Evolutionary conservation across 1,284 basidiomycete species (phyloP).

Genomic region (Porodaedalea pini): DNA sequence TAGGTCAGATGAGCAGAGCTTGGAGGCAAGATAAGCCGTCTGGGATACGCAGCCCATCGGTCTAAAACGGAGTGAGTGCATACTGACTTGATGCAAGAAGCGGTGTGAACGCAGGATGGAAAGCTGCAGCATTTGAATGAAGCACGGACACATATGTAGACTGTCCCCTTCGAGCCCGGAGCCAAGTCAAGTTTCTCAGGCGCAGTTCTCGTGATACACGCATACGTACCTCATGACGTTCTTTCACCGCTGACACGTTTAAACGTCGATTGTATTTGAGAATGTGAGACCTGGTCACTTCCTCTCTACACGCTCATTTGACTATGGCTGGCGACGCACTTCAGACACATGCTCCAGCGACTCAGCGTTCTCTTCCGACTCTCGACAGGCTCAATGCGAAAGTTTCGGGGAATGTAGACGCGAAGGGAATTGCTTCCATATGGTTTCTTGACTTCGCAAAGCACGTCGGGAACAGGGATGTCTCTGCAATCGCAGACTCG

Average conservation of each 20-base stretch:
- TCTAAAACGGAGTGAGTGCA: too few species aligned
- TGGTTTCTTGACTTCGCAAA: constrained; percentile 47
- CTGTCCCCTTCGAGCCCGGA: too few species aligned
- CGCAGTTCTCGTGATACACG: neutral
- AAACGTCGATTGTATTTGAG: neutral
- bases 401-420: constrained; percentile 36
- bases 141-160: too few species aligned
- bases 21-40: too few species aligned
- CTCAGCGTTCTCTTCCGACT: constrained; percentile 37
- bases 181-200: too few species aligned
- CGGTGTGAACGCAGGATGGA: too few species aligned
- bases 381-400: constrained; percentile 40
- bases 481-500: constrained; percentile 35
- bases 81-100: too few species aligned
- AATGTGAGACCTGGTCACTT: neutral
- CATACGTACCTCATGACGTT: neutral
- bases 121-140: too few species aligned
- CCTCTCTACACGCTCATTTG: neutral
- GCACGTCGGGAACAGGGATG: constrained; percentile 34
- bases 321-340: constrained; percentile 5
- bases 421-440: constrained; percentile 34
- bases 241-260: neutral
- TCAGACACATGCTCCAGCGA: neutral
- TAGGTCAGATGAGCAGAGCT: too few species aligned
- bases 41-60: too few species aligned